These are phyloP conservation scores for Sporobolomyces roseus DNA, from an alignment of 768 basidiomycete species.

Conservation along the genomic window DNA sequence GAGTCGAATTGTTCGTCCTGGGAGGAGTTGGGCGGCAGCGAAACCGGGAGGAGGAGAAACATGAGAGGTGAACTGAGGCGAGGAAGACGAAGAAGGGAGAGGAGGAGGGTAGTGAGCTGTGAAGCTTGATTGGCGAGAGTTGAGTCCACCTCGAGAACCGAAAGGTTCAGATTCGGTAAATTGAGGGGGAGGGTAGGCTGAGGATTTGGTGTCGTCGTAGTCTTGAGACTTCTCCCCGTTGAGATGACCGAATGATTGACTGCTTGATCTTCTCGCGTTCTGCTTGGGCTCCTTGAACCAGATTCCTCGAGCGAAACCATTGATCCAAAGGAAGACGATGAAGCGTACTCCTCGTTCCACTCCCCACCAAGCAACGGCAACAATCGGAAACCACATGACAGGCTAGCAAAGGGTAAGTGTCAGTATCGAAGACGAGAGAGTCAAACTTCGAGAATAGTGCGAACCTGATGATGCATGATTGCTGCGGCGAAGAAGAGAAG, in stretches of 20 bases:
- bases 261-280: neutral
- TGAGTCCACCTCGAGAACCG: neutral
- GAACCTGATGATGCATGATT: constrained; percentile 61
- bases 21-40: constrained; percentile 64
- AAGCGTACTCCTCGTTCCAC: constrained; percentile 61
- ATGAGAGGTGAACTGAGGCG: neutral
- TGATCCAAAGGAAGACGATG: constrained; percentile 59
- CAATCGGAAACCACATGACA: constrained; percentile 62
- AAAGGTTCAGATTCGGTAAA: constrained; percentile 3
- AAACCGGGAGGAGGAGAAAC: constrained; percentile 62
- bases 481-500: constrained; percentile 61
- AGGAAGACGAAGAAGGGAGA: constrained; percentile 4
- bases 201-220: constrained; percentile 14
- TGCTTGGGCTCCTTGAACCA: constrained; percentile 2
- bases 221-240: constrained; percentile 22
- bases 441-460: no score
- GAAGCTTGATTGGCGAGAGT: constrained; percentile 12
- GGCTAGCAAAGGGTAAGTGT: neutral
- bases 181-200: constrained; percentile 9
- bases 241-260: constrained; percentile 12
- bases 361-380: constrained; percentile 61
- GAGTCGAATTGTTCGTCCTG: constrained; percentile 68
- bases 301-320: constrained; percentile 51
- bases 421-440: neutral
- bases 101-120: constrained; percentile 15